These are phyloP conservation scores for Sporothrix curviconia DNA, from an alignment of 2,329 filamentous ascomycete species.

Conservation along the genomic window DNA sequence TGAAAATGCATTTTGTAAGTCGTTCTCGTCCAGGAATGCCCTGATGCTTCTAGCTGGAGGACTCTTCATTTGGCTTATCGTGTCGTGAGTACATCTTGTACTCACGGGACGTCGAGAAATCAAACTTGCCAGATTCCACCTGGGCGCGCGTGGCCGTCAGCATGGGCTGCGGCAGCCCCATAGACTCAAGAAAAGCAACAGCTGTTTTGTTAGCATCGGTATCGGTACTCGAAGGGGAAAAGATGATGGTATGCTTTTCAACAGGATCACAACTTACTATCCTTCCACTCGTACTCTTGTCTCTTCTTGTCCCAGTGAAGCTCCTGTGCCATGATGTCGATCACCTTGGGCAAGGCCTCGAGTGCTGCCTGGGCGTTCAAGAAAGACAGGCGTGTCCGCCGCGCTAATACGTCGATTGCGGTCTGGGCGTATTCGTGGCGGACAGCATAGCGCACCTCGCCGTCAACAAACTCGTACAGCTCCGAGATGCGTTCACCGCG, in stretches of 20 bases:
- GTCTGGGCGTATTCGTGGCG: slow-evolving; percentile 88
- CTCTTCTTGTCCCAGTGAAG: slow-evolving; percentile 68
- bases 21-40: neutral
- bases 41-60: slow-evolving; percentile 2
- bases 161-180: slow-evolving; percentile 57
- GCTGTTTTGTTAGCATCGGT: slow-evolving; percentile 22
- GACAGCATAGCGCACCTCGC: slow-evolving; percentile 82
- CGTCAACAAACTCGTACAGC: slow-evolving; percentile 86
- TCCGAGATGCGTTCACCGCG: slow-evolving; percentile 71
- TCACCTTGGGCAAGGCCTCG: slow-evolving; percentile 75
- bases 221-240: neutral
- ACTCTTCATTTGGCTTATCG: slow-evolving; percentile 41
- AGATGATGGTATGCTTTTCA: no score
- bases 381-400: slow-evolving; percentile 79
- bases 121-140: slow-evolving; percentile 54
- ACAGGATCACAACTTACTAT: slow-evolving; percentile 36
- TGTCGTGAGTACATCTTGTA: slow-evolving; percentile 58
- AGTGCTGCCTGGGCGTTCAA: slow-evolving; percentile 86
- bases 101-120: slow-evolving; percentile 50
- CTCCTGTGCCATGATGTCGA: slow-evolving; percentile 85
- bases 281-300: slow-evolving; percentile 75
- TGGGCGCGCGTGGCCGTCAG: slow-evolving; percentile 51
- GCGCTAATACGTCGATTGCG: slow-evolving; percentile 77
- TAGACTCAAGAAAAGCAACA: slow-evolving; percentile 54
- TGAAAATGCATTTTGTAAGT: no score